Conservation (phyloP, 108 stramenopile genomes). For the Discostella pseudostelligera region DNA sequence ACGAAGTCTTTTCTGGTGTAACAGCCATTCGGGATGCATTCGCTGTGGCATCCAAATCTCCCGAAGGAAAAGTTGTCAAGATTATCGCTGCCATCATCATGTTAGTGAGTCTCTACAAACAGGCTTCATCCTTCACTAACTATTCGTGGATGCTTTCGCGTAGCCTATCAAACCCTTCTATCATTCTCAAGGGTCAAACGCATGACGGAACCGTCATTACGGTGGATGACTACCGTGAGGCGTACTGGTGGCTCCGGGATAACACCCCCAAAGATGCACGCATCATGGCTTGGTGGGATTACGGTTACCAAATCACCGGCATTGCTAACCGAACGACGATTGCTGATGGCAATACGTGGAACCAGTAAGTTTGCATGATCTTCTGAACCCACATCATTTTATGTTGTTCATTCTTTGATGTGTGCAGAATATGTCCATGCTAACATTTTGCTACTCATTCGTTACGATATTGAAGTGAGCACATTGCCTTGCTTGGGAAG, state of each 20-base stretch:
- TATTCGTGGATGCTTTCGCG: slow-evolving; percentile 72
- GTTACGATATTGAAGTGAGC: no score
- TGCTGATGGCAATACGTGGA: slow-evolving; percentile 99
- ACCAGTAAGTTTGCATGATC: no score
- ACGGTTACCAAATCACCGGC: slow-evolving; percentile 93
- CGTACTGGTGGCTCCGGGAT: slow-evolving; percentile 96
- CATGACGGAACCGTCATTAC: slow-evolving; percentile 60
- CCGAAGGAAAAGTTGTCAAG: slow-evolving; percentile 73
- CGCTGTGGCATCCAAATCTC: slow-evolving; percentile 55
- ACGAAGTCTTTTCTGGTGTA: slow-evolving; percentile 45
- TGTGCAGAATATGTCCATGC: no score
- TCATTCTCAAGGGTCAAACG: slow-evolving; percentile 86
- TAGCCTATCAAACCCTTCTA: slow-evolving; percentile 86
- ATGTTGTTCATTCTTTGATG: no score
- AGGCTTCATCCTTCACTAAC: slow-evolving; percentile 54
- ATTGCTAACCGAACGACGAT: slow-evolving; percentile 98
- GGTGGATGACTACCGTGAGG: slow-evolving; percentile 98
- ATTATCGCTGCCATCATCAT: slow-evolving; percentile 51
- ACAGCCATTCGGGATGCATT: slow-evolving; percentile 52
- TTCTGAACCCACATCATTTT: no score
- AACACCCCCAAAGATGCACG: slow-evolving; percentile 96
- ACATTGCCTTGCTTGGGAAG: slow-evolving; percentile 96
- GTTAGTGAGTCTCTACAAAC: slow-evolving; percentile 53
- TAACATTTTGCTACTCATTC: no score
- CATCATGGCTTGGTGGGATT: slow-evolving; percentile 98